Evolutionary conservation across 805 yeast species (phyloP), one percentile per base, ranked within the genome.

Genomic region (Myxozyma kluyveri): DNA sequence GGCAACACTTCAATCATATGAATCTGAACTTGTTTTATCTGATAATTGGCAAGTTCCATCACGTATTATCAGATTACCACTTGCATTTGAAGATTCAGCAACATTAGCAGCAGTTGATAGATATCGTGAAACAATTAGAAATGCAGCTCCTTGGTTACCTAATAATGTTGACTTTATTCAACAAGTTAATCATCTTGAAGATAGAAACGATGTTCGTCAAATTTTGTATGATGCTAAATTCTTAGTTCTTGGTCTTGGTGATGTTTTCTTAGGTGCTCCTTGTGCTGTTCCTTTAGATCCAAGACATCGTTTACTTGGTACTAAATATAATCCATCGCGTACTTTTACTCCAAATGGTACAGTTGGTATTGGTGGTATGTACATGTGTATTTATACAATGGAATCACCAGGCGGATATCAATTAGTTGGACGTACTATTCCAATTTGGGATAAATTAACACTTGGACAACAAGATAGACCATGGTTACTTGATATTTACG

Each of bases 371-470:
- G 99, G 99, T 58, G 98, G 99, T 63, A 88, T 86, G 87, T 93
- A 89, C 77, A 90, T 91, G 98, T 91, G 98, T 74, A 90, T 91
- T 63, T 91, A 91, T 71, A 88, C 98, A 29, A 90, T 91, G 91
- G 95, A 88, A 61, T 88, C 96, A 23, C 99, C 99, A 43, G 99
- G 99, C 72, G 99, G 99, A 29, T 91, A 91, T 72, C 98, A 91
- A 73, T 78, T 91, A 62, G 91, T 89, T 57, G 99, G 98, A 51
- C 81, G 98, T 67, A 91, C 99, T 9, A 83, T 93, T 60, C 98
- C 98, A 49, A 90, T 91, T 63, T 91, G 99, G 99, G 99, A 91
- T 69, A 90, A 88, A 72, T 77, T 91, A 63, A 78, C 87, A 29
- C 74, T 93, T 58, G 93, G 89, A 38, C 70, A 74, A 22, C 89